Evolutionary conservation across 2,329 filamentous ascomycete species (phyloP), one percentile per base, ranked within the genome.

Genomic region (Ceratocystis cubensis): DNA sequence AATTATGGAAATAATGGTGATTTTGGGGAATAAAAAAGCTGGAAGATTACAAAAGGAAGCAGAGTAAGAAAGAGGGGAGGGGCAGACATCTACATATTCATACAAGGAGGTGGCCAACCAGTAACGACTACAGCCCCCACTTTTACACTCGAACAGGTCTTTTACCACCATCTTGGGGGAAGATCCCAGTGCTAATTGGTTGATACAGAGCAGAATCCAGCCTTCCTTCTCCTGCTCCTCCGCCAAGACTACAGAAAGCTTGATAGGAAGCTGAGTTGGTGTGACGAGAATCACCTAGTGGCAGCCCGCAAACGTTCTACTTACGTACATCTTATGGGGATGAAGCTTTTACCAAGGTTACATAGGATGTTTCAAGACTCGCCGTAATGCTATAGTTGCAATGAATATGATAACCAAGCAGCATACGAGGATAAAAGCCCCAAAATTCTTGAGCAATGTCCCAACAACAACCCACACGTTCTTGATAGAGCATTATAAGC

Each of bases 401-500:
- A 17, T 20, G 13, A 6, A 15, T 5, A 59, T n/a, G 17, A 17
- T 28, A 28, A 5, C 5, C 5, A 15, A 2, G 8, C 6, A 20
- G 33, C 8, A 37, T 33, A 37, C 17, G 4, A 57, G 53, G 2
- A 33, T 17, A 57, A 59, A 25, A 59, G 13, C 22, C 20, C 8
- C 48, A 25, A 25, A 50, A 22, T 8, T n/a, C 13, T 20, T 59
- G 28, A 59, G n/a, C 25, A n/a, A 22, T 17, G 17, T n/a, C 13
- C 53, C 25, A 59, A 17, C 22, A 56, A 30, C 22, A 57, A 33
- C 22, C 22, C 2, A 57, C 28, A 30, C n/a, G 53, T 17, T 22
- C 53, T 59, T 59, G 53, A 59, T 59, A 59, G 53, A 30, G 53
- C 53, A 59, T 33, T 28, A 37, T 8, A n/a, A 30, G 7, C 53